Evolutionary conservation across 169 alveolate species (phyloP).

Genomic region (Plasmodium ovale): DNA sequence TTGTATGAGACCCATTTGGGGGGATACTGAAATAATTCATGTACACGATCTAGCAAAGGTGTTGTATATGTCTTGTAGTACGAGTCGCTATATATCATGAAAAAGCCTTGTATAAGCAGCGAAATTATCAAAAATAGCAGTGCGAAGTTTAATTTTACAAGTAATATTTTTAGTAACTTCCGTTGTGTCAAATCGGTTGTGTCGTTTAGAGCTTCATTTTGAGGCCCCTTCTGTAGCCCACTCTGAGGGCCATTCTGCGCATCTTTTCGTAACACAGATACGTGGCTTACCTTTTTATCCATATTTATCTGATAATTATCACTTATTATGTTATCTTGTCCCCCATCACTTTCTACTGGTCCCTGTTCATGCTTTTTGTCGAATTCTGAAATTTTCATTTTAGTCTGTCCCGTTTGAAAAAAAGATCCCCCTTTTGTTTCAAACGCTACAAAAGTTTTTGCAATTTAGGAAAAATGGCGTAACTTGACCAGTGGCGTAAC

Average conservation of each 20-base stretch:
- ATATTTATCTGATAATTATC: conserved; percentile 30
- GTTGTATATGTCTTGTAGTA: conserved; percentile 40
- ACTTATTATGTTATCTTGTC: not conserved
- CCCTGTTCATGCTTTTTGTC: conserved; percentile 6
- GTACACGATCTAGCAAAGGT: conserved; percentile 56
- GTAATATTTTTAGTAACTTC: conserved; percentile 40
- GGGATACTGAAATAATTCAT: conserved; percentile 15
- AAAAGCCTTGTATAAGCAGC: conserved; percentile 61
- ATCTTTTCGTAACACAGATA: not conserved
- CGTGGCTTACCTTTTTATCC: conserved; percentile 3
- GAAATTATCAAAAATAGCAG: conserved; percentile 25
- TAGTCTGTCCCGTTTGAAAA: not conserved
- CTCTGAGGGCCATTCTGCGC: not conserved
- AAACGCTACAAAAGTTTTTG: not conserved
- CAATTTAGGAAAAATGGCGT: too few relatives aligned
- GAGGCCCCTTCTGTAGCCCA: conserved; percentile 13
- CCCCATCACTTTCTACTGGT: conserved; percentile 12
- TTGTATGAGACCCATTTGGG: conserved; percentile 51
- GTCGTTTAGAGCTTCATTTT: not conserved
- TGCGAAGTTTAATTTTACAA: conserved; percentile 24
- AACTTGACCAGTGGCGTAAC: too few relatives aligned
- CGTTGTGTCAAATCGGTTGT: conserved; percentile 12
- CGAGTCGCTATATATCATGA: conserved; percentile 70
- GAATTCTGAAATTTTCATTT: not conserved
- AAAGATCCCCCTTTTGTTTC: not conserved